Conservation (phyloP, 495 filamentous ascomycete species). For the Pseudomonodictys pantanalensis region DNA sequence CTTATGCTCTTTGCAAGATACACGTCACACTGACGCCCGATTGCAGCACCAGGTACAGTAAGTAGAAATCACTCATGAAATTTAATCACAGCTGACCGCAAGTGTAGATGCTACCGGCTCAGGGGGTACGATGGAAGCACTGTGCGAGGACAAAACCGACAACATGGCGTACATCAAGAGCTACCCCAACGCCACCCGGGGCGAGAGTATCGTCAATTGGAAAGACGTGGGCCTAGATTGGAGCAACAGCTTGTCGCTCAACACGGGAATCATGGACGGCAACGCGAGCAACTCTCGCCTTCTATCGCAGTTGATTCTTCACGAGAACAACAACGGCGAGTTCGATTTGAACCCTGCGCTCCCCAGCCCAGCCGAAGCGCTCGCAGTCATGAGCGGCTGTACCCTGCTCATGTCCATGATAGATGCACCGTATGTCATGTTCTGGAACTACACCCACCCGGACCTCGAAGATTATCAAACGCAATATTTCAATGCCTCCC, state of each 20-base stretch:
- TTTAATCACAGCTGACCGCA: too few species aligned
- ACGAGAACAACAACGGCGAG: slow-evolving; percentile 1
- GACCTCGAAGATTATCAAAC: slow-evolving; percentile 42
- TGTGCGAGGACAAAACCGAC: slow-evolving; percentile 57
- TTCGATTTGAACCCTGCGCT: slow-evolving; percentile 42
- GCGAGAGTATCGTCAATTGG: slow-evolving; percentile 51
- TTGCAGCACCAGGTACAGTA: slow-evolving; percentile 64
- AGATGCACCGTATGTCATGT: slow-evolving; percentile 55
- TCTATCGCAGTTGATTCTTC: slow-evolving; percentile 53
- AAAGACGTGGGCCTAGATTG: slow-evolving; percentile 56
- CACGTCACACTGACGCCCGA: slow-evolving; percentile 54
- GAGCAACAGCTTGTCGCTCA: slow-evolving; percentile 56
- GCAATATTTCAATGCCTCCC: slow-evolving; percentile 55
- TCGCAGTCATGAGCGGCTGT: slow-evolving; percentile 63
- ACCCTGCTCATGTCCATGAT: slow-evolving; percentile 57
- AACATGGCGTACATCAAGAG: slow-evolving; percentile 51
- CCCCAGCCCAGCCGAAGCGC: slow-evolving; percentile 63
- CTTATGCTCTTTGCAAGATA: slow-evolving; percentile 64
- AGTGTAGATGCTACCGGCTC: slow-evolving; percentile 54
- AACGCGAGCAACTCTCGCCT: slow-evolving; percentile 62
- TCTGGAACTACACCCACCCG: slow-evolving; percentile 50
- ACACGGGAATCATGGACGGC: slow-evolving; percentile 56
- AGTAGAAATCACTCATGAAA: too few species aligned
- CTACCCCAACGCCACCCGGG: slow-evolving; percentile 38
- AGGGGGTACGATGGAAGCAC: slow-evolving; percentile 52